Conservation (phyloP, 2,329 filamentous ascomycete genomes). For the Lizonia empirigonia region DNA sequence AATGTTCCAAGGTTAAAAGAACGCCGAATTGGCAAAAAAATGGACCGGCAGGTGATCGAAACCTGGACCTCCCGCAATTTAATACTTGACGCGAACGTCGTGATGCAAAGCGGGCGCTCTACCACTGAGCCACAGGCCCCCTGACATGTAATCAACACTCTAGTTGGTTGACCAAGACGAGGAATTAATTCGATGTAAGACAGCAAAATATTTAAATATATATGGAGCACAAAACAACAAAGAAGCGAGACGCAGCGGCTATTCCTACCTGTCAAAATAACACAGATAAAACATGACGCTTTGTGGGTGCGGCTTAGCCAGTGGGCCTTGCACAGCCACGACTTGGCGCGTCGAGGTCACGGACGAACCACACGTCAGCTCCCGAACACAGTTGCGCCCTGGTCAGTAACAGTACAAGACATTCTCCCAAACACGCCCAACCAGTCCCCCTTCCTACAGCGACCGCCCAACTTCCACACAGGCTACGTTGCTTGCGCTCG, state of each 20-base stretch:
- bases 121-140: slow-evolving; percentile 48
- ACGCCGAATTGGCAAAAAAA: slow-evolving; percentile 4
- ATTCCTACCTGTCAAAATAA: too few species aligned
- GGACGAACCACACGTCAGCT: slow-evolving; percentile 19
- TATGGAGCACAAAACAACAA: too few species aligned
- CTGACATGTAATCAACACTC: neutral
- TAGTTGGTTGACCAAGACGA: neutral
- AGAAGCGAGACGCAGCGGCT: too few species aligned
- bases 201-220: neutral
- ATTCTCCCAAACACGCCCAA: slow-evolving; percentile 4
- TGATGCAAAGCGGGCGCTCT: slow-evolving; percentile 49
- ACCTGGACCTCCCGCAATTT: slow-evolving; percentile 40
- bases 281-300: neutral
- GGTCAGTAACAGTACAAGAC: slow-evolving; percentile 10
- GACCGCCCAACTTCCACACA: neutral
- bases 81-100: neutral
- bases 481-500: slow-evolving; percentile 10
- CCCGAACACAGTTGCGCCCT: slow-evolving; percentile 17
- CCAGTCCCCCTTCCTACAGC: slow-evolving; percentile 1
- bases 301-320: neutral
- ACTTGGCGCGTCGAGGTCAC: slow-evolving; percentile 16
- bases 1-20: too few species aligned
- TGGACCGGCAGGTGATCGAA: slow-evolving; percentile 41
- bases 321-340: slow-evolving; percentile 10
- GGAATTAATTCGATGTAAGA: neutral